Percentiles rank a stretch among this genome's conserved stretches.
Conservation (phyloP, 768 basidiomycete species). For the Phylloporus sp. region DNA sequence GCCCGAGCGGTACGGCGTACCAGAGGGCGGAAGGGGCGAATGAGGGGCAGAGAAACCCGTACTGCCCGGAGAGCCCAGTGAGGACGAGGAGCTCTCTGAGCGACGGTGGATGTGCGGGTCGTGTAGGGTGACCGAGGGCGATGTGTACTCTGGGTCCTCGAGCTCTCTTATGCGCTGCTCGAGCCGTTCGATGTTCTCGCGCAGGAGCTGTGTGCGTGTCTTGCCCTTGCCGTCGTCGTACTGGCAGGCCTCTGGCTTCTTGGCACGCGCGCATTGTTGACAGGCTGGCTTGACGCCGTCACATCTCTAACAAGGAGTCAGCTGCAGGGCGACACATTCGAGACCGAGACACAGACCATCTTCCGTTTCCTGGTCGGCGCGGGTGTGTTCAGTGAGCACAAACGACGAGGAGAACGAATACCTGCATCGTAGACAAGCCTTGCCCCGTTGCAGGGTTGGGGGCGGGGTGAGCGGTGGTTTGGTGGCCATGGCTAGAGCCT, state of each 20-base stretch:
- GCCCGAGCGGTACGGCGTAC: constrained; percentile 28
- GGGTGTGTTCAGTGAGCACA: constrained; percentile 13
- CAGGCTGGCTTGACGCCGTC: constrained; percentile 76
- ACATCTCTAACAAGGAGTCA: constrained; percentile 51
- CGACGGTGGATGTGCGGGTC: constrained; percentile 52
- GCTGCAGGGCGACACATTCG: constrained; percentile 2
- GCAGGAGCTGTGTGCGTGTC: constrained; percentile 73
- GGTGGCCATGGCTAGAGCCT: constrained; percentile 25
- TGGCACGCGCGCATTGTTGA: constrained; percentile 73
- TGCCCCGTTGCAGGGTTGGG: constrained; percentile 58
- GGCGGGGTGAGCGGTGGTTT: constrained; percentile 27
- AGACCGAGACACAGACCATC: constrained; percentile 43
- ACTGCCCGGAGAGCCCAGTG: constrained; percentile 50
- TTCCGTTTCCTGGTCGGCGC: constrained; percentile 54
- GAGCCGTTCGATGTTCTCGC: constrained; percentile 71
- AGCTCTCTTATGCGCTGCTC: constrained; percentile 71
- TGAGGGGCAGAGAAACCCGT: constrained; percentile 50
- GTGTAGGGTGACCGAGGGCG: constrained; percentile 65
- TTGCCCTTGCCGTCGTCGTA: constrained; percentile 86
- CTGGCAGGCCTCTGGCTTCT: constrained; percentile 71
- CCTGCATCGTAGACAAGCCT: constrained; percentile 74
- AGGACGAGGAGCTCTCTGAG: constrained; percentile 51
- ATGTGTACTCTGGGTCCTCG: constrained; percentile 68
- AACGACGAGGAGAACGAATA: constrained; percentile 23
- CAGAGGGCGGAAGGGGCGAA: constrained; percentile 56